Base-by-base conservation (phyloP, 1,284 basidiomycete genomes). In the Rhodotorula sp. region DNA sequence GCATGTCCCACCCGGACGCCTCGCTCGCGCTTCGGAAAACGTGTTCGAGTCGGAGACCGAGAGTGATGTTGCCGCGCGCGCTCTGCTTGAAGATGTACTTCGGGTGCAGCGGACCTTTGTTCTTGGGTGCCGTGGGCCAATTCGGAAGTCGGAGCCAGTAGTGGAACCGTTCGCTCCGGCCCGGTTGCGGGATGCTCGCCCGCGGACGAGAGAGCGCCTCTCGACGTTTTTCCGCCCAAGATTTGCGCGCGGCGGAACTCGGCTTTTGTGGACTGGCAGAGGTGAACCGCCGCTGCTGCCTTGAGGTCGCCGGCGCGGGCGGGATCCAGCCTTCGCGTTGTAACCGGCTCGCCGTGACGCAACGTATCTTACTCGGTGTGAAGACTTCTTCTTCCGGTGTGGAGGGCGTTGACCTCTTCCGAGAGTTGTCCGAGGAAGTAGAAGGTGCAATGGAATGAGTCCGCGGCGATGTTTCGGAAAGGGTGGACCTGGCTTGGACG, bases 61-160 rank as follows among this genome's bases (percentile, higher is more conserved):
- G 45, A 26, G 58, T 64, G n/a, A 6, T 33, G 1, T 24, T 29
- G 4, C 45, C 63, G 20, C 45, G n/a, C 14, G 53, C 59, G 26
- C 46, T 26, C 18, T 65, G 54, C 45, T 33, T 65, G 60, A 54
- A 46, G 8, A 53, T 1, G 54, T 29, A 62, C 24, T 45, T 6
- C 4, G 60, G 60, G 4, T 30, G 30, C 29, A 67, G 20, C 26
- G 53, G 59, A 14, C 53, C 49, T 26, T 44, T 37, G 61, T 62
- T 62, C 26, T 12, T 20, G 6, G 63, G 68, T 24, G 59, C 54
- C 42, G 37, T 14, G 17, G 68, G 68, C 20, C 26, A 46, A 29
- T 60, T 62, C 1, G 63, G 68, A 2, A 69, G 63, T 6, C 63
- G 62, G 46, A 65, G 46, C 44, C 30, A 45, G 30, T 65, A 55